phyloP scores from a whole-genome alignment of 2,329 filamentous ascomycete species.

The Endocalyx cinctus region DNA sequence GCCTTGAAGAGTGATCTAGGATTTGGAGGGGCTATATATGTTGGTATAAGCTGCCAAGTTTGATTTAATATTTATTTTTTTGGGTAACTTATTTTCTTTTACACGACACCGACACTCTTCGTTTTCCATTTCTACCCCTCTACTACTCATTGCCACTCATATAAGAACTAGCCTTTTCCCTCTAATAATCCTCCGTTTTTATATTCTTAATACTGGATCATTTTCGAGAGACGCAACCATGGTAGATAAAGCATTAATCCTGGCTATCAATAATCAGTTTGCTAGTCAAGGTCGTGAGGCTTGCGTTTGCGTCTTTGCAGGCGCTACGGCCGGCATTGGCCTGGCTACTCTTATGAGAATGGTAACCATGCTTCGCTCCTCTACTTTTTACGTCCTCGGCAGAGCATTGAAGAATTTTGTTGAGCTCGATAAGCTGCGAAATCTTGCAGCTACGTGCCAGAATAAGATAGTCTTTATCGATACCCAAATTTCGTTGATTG shows the following conservation, averaged over 20 bases:
- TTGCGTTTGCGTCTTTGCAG: constrained; percentile 9
- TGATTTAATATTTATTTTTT: too few species aligned
- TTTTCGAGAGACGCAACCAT: too few species aligned
- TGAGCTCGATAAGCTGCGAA: constrained; percentile 8
- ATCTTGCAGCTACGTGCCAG: constrained; percentile 9
- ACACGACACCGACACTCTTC: too few species aligned
- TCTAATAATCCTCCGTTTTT: too few species aligned
- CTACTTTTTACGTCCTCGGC: constrained; percentile 19
- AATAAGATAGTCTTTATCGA: constrained; percentile 26
- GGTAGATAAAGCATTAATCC: neutral
- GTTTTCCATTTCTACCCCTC: too few species aligned
- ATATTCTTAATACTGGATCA: too few species aligned
- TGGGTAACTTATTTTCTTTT: too few species aligned
- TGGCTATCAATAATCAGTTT: constrained; percentile 1
- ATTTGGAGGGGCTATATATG: too few species aligned
- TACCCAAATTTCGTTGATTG: constrained; percentile 20
- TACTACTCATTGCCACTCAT: too few species aligned
- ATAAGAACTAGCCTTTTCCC: too few species aligned
- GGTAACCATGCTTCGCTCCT: constrained; percentile 10
- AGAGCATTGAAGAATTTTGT: constrained; percentile 10
- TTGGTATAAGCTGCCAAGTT: too few species aligned
- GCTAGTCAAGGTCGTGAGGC: constrained; percentile 2
- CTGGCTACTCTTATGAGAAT: constrained; percentile 18
- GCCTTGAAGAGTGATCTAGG: too few species aligned
- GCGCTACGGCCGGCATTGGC: constrained; percentile 19